Conservation (phyloP, 805 yeast species). For the Nakazawaea ambrosiae region DNA sequence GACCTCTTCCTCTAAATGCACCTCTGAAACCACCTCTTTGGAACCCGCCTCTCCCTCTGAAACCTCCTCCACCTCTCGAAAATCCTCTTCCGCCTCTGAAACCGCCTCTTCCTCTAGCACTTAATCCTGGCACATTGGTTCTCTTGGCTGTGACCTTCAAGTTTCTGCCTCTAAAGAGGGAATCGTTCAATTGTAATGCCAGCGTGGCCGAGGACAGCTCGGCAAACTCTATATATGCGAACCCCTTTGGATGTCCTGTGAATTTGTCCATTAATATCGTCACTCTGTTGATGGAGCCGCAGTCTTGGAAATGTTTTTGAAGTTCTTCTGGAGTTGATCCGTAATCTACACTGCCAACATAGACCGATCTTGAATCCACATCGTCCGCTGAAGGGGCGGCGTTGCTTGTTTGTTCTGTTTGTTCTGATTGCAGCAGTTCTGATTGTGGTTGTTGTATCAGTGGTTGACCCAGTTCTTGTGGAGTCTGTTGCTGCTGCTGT, state of each 20-base stretch:
- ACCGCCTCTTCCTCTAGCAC: constrained; percentile 17
- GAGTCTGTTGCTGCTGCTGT: constrained; percentile 14
- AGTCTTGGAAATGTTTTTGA: constrained; percentile 62
- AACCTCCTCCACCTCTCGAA: constrained; percentile 16
- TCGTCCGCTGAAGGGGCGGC: constrained; percentile 34
- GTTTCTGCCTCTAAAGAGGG: constrained; percentile 60
- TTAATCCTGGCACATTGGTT: constrained; percentile 61
- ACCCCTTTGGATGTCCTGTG: constrained; percentile 83
- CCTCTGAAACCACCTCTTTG: constrained; percentile 17
- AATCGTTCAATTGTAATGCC: constrained; percentile 63
- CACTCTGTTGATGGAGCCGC: constrained; percentile 73
- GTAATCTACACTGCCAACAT: constrained; percentile 82
- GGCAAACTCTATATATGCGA: constrained; percentile 78
- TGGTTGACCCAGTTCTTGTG: neutral
- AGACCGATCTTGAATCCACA: constrained; percentile 70
- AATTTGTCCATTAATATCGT: constrained; percentile 68
- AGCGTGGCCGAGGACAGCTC: constrained; percentile 53
- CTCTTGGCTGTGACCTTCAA: constrained; percentile 74
- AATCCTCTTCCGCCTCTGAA: constrained; percentile 33
- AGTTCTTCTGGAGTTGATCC: constrained; percentile 73
- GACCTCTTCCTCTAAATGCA: constrained; percentile 21
- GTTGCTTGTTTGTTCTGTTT: neutral
- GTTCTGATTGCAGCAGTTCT: neutral
- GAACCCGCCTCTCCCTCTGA: constrained; percentile 14
- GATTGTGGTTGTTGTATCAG: neutral